Evolutionary conservation across 1,284 basidiomycete species (phyloP).

Genomic region (Coniferiporia weirii): DNA sequence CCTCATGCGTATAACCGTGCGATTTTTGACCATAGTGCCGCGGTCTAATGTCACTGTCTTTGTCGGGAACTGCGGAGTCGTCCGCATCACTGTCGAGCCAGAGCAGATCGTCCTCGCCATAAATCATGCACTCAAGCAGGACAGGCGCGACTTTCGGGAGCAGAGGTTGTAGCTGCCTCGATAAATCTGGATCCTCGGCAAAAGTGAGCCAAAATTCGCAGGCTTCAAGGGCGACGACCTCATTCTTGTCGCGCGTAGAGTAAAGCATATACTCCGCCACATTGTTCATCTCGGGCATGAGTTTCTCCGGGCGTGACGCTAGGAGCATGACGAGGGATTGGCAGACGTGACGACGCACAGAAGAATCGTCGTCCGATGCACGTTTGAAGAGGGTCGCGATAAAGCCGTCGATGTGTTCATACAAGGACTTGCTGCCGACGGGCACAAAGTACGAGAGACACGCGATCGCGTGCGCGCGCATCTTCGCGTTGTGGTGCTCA

Average conservation of each 20-base stretch:
- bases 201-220: conserved; percentile 99
- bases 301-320: conserved; percentile 89
- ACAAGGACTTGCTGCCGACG: conserved; percentile 78
- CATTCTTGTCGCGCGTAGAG: conserved; percentile 95
- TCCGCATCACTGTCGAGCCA: conserved; percentile 93
- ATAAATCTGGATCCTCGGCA: conserved; percentile 88
- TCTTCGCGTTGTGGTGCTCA: conserved; percentile 79
- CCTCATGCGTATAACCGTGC: conserved; percentile 79
- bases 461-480: conserved; percentile 91
- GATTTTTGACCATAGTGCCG: conserved; percentile 83
- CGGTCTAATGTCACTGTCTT: conserved; percentile 94
- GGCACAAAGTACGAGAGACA: conserved; percentile 93
- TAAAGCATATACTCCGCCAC: conserved; percentile 99
- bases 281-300: conserved; percentile 93
- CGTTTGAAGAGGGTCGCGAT: conserved; percentile 92
- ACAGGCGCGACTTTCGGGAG: conserved; percentile 89
- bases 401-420: conserved; percentile 88
- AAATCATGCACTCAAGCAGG: conserved; percentile 94
- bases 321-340: conserved; percentile 93
- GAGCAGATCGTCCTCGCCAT: conserved; percentile 93
- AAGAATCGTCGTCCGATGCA: conserved; percentile 89
- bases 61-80: conserved; percentile 88
- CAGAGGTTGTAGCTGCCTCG: conserved; percentile 80
- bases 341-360: conserved; percentile 93
- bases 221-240: conserved; percentile 91